Percentiles rank a stretch among this genome's conserved stretches.
phyloP scores from a whole-genome alignment of 2,329 filamentous ascomycete species.

The Diaporthe aspalathi region DNA sequence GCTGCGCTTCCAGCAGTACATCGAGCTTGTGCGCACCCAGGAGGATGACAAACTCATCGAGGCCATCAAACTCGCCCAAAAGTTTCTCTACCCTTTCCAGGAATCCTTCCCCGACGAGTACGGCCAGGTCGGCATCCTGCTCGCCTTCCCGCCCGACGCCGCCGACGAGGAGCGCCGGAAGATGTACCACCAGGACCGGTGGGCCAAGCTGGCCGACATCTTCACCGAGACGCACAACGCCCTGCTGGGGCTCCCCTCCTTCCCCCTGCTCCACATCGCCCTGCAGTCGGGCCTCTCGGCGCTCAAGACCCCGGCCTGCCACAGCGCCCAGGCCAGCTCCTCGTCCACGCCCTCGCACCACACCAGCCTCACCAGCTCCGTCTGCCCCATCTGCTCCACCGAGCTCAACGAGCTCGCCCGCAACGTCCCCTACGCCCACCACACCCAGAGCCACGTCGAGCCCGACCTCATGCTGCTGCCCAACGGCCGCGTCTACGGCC shows the following conservation, averaged over 20 bases:
- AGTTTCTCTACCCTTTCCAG: conserved; percentile 78
- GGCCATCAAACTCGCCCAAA: conserved; percentile 84
- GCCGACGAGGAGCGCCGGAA: conserved; percentile 57
- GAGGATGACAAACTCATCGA: conserved; percentile 75
- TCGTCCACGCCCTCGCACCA: conserved; percentile 48
- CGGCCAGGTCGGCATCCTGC: conserved; percentile 78
- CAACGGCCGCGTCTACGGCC: conserved; percentile 87
- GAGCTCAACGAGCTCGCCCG: conserved; percentile 93
- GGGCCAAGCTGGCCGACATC: conserved; percentile 79
- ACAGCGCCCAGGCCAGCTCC: conserved; percentile 53
- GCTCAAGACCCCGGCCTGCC: conserved; percentile 94
- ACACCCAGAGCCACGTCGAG: conserved; percentile 93
- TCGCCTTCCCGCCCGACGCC: conserved; percentile 77
- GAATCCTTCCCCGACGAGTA: conserved; percentile 75
- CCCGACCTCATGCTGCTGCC: conserved; percentile 87
- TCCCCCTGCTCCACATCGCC: conserved; percentile 89
- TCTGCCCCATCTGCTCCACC: conserved; percentile 95
- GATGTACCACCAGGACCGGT: conserved; percentile 80
- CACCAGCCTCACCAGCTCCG: conserved; percentile 74
- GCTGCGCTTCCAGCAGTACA: conserved; percentile 92
- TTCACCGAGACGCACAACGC: conserved; percentile 90
- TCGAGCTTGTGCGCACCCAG: conserved; percentile 83
- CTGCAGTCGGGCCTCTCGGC: conserved; percentile 92
- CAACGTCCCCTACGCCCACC: conserved; percentile 92
- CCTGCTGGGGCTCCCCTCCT: conserved; percentile 83